Base-by-base conservation (phyloP, 2,329 filamentous ascomycete genomes). In the Rachicladosporium sp. region DNA sequence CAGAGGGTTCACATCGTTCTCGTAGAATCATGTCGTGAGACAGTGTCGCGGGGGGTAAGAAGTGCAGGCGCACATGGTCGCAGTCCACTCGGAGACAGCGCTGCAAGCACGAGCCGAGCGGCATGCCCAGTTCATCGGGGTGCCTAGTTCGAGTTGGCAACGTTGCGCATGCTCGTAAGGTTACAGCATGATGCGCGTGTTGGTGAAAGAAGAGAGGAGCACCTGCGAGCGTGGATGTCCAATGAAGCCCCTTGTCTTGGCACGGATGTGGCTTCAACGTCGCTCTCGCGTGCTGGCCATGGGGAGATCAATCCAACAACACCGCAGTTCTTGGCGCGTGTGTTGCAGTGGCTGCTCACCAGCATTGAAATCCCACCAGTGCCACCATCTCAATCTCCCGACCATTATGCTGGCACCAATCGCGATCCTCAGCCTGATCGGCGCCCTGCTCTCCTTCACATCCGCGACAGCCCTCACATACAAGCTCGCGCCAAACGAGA, bases 381-480 rank as follows among this genome's bases (percentile, higher is more conserved):
- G 30, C 23, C n/a, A 6, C 15, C 27, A 13, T 36, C 34, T 27
- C 30, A 35, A 21, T 27, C 31, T 27, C 19, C 21, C n/a, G 31
- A 19, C 36, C 32, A 40, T 11, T 38, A 57, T 58, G 53, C 45
- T 55, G 35, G 37, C 45, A 42, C 37, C 53, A 33, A 37, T 45
- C 35, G 41, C 50, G 19, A 40, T 57, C 11, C 43, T 54, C 35
- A 46, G 47, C 45, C 46, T 60, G 9, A 35, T 74, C 52, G 76
- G 80, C 67, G 72, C 91, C 39, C 59, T 93, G 61, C 66, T 78
- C 42, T 79, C 81, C 44, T 68, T 82, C 44, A 82, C 80, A 38
- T 78, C 82, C 39, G 87, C 86, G 30, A 98, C 91, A 4, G 88
- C 91, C 31, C 73, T 98, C 58, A 98, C 91, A 35, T 98, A 95